Evolutionary conservation across 2,329 filamentous ascomycete species (phyloP), one percentile per base, ranked within the genome.

Genomic region (Apiospora saccharicola): DNA sequence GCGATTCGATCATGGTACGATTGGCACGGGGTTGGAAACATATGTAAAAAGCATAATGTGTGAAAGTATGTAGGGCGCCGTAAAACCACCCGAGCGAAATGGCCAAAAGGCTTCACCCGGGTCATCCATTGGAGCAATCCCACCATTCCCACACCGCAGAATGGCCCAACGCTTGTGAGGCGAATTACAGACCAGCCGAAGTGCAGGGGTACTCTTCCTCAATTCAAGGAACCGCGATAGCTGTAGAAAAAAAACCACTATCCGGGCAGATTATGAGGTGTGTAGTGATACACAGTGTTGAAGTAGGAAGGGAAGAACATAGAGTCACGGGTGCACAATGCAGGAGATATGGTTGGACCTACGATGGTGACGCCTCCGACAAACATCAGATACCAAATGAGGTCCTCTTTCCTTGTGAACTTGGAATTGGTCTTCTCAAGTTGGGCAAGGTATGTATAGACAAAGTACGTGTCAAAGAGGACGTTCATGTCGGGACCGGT

Each of bases 201-300:
- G 86, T 88, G 88, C 86, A 90, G 89, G 91, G 92, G 90, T 89
- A 86, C 90, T 94, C 91, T 94, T 88, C 92, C 92, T 94, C 92
- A 86, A 84, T 91, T 93, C 86, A 91, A 94, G 92, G 92, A 94
- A 94, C 92, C 92, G 92, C 86, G 88, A 92, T 91, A 93, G 91
- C 86, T 90, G 92, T 88, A 84, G 88, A 49, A 84, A 83, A 77
- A 71, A 78, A 75, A 79, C 80, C 86, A 87, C 92, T 93, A 92
- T 90, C 89, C 92, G 92, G 92, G 92, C 92, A 94, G 92, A 93
- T 93, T 86, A 87, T 89, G 88, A 85, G 81, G 77, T 72, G 69
- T 72, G 49, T 67, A 71, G 57, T 73, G 41, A 24, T 72, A 70
- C 61, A 22, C 53, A 68, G 68, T 68, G 71, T 71, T 16, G 70